Evolutionary conservation across 2,329 filamentous ascomycete genomes (phyloP), one percentile per base, ranked within the genome.

Genomic region (Cytospora paraplurivora): DNA sequence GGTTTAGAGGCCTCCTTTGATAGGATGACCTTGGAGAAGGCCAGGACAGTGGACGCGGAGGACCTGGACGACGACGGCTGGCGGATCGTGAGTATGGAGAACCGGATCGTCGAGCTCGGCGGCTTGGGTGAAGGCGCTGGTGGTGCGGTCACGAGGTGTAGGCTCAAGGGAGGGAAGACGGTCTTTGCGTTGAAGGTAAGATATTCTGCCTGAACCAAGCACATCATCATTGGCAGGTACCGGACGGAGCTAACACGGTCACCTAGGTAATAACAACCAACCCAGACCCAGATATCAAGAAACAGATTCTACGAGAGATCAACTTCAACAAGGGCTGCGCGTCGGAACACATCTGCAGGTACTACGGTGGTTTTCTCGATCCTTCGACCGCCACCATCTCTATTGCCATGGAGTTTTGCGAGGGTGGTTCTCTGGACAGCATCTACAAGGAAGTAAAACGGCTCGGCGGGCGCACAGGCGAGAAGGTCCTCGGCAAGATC

Each of bases 391-490:
- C 93, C 57, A 98, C 94, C 55, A 98, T 99, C 69, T 97, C 92
- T 55, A 99, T 99, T 73, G 93, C 93, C 63, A 99, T 99, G 95
- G 95, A 99, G 75, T 98, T 96, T 72, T 99, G 95, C 74, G 95
- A 98, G 77, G 95, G 95, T 63, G 95, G 95, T 59, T 97, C 92
- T 54, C 84, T 99, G 21, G 93, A 99, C 79, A 95, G 92, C 74
- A 95, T 99, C 68, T 99, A 99, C 81, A 92, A 92, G 69, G 95
- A 99, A 77, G 93, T 99, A 41, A 97, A 97, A 80, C 92, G 95
- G 70, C 85, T 98, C 1, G 94, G 94, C 50, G 95, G 95, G 12
- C 87, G 95, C 56, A 98, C 94, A 0, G 95, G 95, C 69, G 95
- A 99, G 75, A 99, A 98, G 74, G 95, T 99, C 1, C 82, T 99